A percentile compares a stretch with the other conserved stretches of the same genome.
Conservation (phyloP, 495 filamentous ascomycete species). For the Penicillium pancosmium region DNA sequence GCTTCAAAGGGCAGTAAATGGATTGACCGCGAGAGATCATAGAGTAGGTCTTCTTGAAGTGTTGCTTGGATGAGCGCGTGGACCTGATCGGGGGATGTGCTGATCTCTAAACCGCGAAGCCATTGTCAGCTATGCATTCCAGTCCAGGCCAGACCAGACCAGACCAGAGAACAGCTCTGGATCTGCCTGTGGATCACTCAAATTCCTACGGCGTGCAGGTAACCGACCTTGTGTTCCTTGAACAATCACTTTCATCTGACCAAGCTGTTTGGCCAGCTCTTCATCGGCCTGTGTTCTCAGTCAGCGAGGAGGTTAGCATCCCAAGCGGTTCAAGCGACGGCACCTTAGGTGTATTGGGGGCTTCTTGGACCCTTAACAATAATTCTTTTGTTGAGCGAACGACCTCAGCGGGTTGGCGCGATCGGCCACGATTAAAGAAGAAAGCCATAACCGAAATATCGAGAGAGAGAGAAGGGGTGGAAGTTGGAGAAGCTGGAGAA, state of each 20-base stretch:
- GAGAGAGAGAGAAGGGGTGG: background rate
- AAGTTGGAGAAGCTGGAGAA: conserved; percentile 3
- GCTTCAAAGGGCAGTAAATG: conserved; percentile 90
- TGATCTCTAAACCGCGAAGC: conserved; percentile 61
- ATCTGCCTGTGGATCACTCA: background rate
- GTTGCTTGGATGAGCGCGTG: conserved; percentile 76
- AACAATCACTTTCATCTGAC: conserved; percentile 80
- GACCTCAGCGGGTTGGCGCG: conserved; percentile 58
- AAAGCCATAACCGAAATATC: conserved; percentile 70
- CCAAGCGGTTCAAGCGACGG: conserved; percentile 48
- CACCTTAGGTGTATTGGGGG: conserved; percentile 45
- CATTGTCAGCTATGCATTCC: conserved; percentile 15
- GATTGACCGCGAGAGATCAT: conserved; percentile 75
- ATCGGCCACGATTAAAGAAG: conserved; percentile 74
- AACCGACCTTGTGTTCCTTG: conserved; percentile 77
- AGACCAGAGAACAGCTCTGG: background rate
- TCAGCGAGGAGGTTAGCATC: background rate
- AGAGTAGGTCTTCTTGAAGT: conserved; percentile 86
- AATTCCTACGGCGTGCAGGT: conserved; percentile 6
- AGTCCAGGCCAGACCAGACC: conserved; percentile 7
- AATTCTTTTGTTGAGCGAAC: conserved; percentile 61
- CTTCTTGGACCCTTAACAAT: conserved; percentile 50
- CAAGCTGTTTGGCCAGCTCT: conserved; percentile 73
- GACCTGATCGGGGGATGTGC: conserved; percentile 83
- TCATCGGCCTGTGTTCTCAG: conserved; percentile 59